These are phyloP conservation scores for Penicillium macrosclerotiorum DNA, from an alignment of 495 filamentous ascomycete species.

Conservation along the genomic window DNA sequence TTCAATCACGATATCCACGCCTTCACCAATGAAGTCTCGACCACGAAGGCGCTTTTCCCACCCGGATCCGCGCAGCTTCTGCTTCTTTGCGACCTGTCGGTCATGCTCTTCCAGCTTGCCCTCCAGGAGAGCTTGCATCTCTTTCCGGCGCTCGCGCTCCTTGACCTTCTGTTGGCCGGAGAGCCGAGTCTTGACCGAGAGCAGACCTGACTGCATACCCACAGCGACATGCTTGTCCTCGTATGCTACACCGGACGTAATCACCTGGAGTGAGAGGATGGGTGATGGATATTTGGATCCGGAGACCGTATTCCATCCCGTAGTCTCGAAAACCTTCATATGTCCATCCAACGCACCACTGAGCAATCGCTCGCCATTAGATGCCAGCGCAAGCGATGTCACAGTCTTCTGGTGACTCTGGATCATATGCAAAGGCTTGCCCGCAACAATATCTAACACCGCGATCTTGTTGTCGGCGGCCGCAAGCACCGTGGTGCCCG, in stretches of 20 bases:
- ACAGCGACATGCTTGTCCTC: constrained; percentile 90
- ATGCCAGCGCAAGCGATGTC: constrained; percentile 75
- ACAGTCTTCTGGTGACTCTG: constrained; percentile 98
- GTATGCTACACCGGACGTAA: constrained; percentile 59
- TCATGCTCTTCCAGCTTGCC: constrained; percentile 72
- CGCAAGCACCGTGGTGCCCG: constrained; percentile 81
- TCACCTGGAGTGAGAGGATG: constrained; percentile 75
- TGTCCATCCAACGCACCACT: constrained; percentile 90
- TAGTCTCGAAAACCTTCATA: constrained; percentile 92
- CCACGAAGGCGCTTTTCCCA: constrained; percentile 69
- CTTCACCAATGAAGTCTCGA: constrained; percentile 81
- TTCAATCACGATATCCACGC: constrained; percentile 82
- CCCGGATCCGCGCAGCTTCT: constrained; percentile 65
- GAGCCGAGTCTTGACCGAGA: constrained; percentile 83
- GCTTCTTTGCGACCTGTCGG: constrained; percentile 59
- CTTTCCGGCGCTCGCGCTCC: constrained; percentile 74
- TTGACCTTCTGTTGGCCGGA: constrained; percentile 78
- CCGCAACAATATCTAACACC: constrained; percentile 92
- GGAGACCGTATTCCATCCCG: constrained; percentile 86
- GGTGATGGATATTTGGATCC: constrained; percentile 90
- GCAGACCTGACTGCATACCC: constrained; percentile 86
- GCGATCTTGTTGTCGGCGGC: constrained; percentile 83
- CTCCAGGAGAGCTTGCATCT: constrained; percentile 79
- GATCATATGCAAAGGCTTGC: constrained; percentile 78
- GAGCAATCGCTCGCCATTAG: constrained; percentile 74